Conservation (phyloP, 2,329 filamentous ascomycete species). For the Thielaviopsis musarum region DNA sequence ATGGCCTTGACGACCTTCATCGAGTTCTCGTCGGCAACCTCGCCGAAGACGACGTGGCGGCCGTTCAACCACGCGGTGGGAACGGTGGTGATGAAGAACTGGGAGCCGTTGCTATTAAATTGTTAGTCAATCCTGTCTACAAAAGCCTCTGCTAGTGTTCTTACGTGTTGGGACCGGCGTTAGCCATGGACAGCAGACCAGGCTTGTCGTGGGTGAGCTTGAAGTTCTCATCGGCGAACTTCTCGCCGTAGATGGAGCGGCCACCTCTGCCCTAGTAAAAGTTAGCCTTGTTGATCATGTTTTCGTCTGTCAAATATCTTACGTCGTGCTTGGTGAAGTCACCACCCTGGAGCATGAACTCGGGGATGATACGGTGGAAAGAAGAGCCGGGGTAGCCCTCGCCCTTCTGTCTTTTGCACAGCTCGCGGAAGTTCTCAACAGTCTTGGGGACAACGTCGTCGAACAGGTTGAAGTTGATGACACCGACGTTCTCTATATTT, state of each 20-base stretch:
- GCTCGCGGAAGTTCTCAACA: conserved; percentile 64
- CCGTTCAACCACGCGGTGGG: conserved; percentile 71
- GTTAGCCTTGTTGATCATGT: not conserved
- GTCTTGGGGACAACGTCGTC: conserved; percentile 80
- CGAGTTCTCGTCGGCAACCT: conserved; percentile 39
- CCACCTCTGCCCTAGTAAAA: conserved; percentile 60
- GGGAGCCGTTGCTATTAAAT: conserved; percentile 73
- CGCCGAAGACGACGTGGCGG: conserved; percentile 73
- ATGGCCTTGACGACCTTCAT: conserved; percentile 41
- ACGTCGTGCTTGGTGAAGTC: conserved; percentile 90
- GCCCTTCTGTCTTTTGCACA: conserved; percentile 67
- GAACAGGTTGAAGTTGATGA: conserved; percentile 82
- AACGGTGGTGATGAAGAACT: conserved; percentile 96
- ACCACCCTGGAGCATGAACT: conserved; percentile 94
- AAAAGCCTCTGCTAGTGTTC: conserved; percentile 14
- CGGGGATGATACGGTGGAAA: conserved; percentile 85
- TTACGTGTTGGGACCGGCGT: conserved; percentile 85
- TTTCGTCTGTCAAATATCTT: conserved; percentile 22
- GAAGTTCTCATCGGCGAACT: conserved; percentile 93
- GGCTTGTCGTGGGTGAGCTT: conserved; percentile 52
- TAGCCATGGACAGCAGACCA: conserved; percentile 85
- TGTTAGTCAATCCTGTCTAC: conserved; percentile 11
- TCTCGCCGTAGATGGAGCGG: conserved; percentile 89
- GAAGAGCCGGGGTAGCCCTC: conserved; percentile 68
- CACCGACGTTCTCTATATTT: conserved; percentile 47